A percentile compares a stretch with the other conserved stretches of the same genome.
phyloP scores from a whole-genome alignment of 192 early-diverging fungal genomes.

The Dissophora ornata region DNA sequence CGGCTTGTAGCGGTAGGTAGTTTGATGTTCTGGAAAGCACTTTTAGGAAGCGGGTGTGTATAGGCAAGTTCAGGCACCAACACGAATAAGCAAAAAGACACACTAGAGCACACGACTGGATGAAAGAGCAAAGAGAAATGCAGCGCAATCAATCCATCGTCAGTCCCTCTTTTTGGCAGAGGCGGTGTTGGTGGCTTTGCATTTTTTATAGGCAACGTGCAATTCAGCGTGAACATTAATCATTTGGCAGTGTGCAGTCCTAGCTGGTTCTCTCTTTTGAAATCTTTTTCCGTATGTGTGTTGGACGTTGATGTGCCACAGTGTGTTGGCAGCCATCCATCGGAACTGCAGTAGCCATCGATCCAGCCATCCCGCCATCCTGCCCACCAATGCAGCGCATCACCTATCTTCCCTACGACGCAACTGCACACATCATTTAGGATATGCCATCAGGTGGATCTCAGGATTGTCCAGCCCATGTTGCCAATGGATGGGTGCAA shows the following conservation, averaged over 20 bases:
- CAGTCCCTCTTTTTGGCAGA: too few species aligned
- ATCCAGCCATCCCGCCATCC: slow-evolving; percentile 37
- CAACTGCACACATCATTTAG: background rate
- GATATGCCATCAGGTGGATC: too few species aligned
- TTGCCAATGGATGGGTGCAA: too few species aligned
- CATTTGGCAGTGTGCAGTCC: slow-evolving; percentile 2
- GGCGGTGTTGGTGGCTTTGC: slow-evolving; percentile 31
- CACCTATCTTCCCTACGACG: background rate
- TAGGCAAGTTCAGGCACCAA: too few species aligned
- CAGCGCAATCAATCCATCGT: too few species aligned
- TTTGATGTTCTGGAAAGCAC: too few species aligned
- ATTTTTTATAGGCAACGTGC: background rate
- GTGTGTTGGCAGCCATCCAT: slow-evolving; percentile 3
- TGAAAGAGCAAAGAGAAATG: too few species aligned
- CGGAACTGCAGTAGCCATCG: slow-evolving; percentile 11
- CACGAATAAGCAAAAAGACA: too few species aligned
- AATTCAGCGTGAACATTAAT: background rate
- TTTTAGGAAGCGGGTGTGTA: too few species aligned
- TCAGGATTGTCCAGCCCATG: too few species aligned
- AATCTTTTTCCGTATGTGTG: slow-evolving; percentile 55
- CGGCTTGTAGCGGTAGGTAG: too few species aligned
- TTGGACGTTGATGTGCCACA: background rate
- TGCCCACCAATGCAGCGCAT: background rate
- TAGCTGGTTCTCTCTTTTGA: slow-evolving; percentile 46
- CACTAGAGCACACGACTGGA: too few species aligned